phyloP scores from a whole-genome alignment of 768 basidiomycete species.

The Boletus rufocinnamomeus region DNA sequence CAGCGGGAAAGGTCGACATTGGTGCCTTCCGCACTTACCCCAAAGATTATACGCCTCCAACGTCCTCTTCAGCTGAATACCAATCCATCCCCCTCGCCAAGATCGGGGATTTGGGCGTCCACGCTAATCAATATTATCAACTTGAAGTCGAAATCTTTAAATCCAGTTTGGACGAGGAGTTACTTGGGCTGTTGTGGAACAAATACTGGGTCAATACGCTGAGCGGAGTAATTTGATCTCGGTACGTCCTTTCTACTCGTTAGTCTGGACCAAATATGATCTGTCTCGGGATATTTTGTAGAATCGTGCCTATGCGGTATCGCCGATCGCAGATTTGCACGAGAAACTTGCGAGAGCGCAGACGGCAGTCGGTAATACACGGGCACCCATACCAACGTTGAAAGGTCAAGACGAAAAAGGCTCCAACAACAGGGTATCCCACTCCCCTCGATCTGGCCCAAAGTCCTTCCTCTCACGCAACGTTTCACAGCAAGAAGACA shows the following conservation, averaged over 20 bases:
- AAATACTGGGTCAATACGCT: slow-evolving; percentile 99
- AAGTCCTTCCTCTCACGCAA: background rate
- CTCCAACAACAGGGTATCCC: slow-evolving; percentile 42
- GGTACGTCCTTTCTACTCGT: slow-evolving; percentile 44
- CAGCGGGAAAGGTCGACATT: slow-evolving; percentile 98
- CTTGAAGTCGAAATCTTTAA: slow-evolving; percentile 97
- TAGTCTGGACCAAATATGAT: background rate
- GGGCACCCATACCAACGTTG: slow-evolving; percentile 52
- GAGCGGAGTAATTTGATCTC: slow-evolving; percentile 89
- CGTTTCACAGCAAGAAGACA: slow-evolving; percentile 49
- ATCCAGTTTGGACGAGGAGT: slow-evolving; percentile 80
- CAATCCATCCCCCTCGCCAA: slow-evolving; percentile 96
- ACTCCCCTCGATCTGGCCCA: background rate
- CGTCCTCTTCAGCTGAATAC: slow-evolving; percentile 73
- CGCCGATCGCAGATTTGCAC: slow-evolving; percentile 86
- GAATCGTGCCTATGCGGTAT: slow-evolving; percentile 74
- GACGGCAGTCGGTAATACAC: slow-evolving; percentile 54
- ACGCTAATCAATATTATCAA: slow-evolving; percentile 94
- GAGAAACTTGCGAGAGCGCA: slow-evolving; percentile 84
- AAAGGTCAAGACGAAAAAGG: slow-evolving; percentile 53
- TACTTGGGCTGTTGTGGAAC: slow-evolving; percentile 94
- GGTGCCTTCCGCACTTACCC: slow-evolving; percentile 99
- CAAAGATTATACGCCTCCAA: slow-evolving; percentile 87
- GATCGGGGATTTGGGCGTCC: slow-evolving; percentile 99
- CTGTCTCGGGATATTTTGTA: slow-evolving; percentile 31